A percentile compares a stretch with the other conserved stretches of the same genome.
These are phyloP conservation scores for Alternaria alternata DNA, from an alignment of 2,329 filamentous ascomycete species.

Conservation along the genomic window DNA sequence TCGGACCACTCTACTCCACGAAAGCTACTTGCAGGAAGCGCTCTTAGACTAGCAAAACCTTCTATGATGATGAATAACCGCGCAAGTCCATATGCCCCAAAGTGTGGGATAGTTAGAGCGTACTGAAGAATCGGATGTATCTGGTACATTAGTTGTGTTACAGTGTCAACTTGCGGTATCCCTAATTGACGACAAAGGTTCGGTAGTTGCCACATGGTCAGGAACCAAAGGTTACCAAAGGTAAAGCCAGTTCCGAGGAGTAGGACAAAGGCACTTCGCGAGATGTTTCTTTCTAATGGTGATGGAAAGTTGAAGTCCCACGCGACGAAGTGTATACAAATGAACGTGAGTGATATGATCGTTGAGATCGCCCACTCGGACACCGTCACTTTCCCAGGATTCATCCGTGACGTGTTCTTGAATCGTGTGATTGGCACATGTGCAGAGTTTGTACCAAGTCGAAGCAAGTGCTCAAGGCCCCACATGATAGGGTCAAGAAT, in stretches of 20 bases:
- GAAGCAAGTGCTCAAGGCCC: not conserved
- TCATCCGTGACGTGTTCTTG: not conserved
- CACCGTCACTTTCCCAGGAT: not conserved
- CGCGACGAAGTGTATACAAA: not conserved
- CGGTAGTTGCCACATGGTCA: not conserved
- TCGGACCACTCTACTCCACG: not conserved
- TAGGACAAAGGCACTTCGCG: not conserved
- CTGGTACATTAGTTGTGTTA: not conserved
- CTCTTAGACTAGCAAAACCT: not conserved
- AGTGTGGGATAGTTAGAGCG: not conserved
- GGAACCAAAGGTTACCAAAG: not conserved
- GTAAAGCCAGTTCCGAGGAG: not conserved
- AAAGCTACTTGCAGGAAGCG: not conserved
- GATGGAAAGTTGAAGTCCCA: not conserved
- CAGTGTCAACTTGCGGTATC: not conserved
- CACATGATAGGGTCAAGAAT: not conserved
- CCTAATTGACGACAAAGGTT: not conserved
- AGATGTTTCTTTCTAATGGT: fast-evolving
- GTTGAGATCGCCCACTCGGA: not conserved
- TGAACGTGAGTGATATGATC: not conserved
- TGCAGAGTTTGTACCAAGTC: not conserved
- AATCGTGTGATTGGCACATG: not conserved
- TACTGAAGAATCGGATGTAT: not conserved
- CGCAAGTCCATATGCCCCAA: not conserved
- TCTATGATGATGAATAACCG: not conserved